Base-by-base conservation (phyloP, 306 rosid species). In the Cucumis hystrix region DNA sequence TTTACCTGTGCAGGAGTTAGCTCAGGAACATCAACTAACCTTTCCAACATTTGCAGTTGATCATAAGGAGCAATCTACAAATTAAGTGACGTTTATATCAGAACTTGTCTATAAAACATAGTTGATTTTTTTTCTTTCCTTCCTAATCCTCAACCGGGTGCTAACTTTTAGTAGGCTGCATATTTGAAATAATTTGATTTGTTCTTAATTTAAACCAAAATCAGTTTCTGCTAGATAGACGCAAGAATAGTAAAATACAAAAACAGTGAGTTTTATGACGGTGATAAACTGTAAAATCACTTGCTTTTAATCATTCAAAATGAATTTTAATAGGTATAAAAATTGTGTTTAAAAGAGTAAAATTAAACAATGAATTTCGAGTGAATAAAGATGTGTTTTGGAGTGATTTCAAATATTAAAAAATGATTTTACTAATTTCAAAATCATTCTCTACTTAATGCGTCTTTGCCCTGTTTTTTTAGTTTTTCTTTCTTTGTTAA, bases 31-130 rank as follows among this genome's bases (percentile, higher is more conserved):
- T 83, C 89, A 4, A 96, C 90, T 81, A 92, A 82, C 77, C 99
- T 83, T 84, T 96, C 99, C 65, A 96, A 86, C 65, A 84, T 91
- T 87, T 92, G 99, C 55, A 96, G 82, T 81, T 92, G 97, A 82
- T 95, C 97, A 78, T 92, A 92, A 58, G 97, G 97, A 74, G 97
- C 97, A 79, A 95, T 92, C 97, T 92, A 95, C 84, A 85, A 57
- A 80, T 78, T 12, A 76, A 70, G 8, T 15, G 13, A 72, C 17
- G 61, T 49, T 51, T 72, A 72, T 2, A 51, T 72, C 18, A 51
- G 41, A 47, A 51, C 59, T 45, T 10, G 8, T 10, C 7, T 41
- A 43, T 43, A 23, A 23, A 69, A 69, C 33, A 6, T 6, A 69
- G 57, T 43, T 43, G 74, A 68, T 68, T 43, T 41, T 10, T 68